These are phyloP conservation scores for Agrocybe chaxingu DNA, from an alignment of 768 basidiomycete genomes.

Conservation along the genomic window DNA sequence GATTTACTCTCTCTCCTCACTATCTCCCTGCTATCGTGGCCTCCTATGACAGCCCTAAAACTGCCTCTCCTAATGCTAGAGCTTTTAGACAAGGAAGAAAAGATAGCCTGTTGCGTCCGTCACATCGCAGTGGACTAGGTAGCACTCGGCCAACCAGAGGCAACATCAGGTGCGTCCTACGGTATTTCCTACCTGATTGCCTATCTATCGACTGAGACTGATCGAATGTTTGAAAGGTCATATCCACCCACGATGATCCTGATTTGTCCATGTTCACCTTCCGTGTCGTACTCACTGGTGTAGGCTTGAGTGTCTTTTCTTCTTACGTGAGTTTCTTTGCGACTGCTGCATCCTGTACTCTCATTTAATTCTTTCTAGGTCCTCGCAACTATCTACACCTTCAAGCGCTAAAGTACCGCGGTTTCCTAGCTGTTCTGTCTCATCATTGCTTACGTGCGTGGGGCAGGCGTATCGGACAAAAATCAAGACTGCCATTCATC, in stretches of 20 bases:
- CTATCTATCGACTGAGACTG: not conserved
- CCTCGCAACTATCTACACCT: conserved; percentile 34
- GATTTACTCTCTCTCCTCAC: not conserved
- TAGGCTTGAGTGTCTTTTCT: conserved; percentile 46
- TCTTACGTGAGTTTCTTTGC: conserved; percentile 23
- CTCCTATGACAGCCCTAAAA: not conserved
- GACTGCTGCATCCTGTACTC: not conserved
- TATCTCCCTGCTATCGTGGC: not conserved
- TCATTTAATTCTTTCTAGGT: conserved; percentile 18
- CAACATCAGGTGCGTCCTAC: conserved; percentile 34
- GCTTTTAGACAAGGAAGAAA: conserved; percentile 2
- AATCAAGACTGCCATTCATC: conserved; percentile 4
- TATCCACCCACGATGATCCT: conserved; percentile 48
- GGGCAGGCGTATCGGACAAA: conserved; percentile 30
- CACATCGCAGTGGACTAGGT: conserved; percentile 13
- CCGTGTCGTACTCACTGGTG: conserved; percentile 43
- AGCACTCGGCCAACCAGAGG: conserved; percentile 39
- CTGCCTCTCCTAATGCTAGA: not conserved
- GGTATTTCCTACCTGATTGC: not conserved
- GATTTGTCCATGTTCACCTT: conserved; percentile 44
- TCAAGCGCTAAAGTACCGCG: conserved; percentile 43
- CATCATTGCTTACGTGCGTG: conserved; percentile 54
- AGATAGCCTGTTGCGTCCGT: conserved; percentile 7
- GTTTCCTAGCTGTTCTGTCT: conserved; percentile 55
- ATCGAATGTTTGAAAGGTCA: conserved; percentile 28